Evolutionary conservation across 192 early-diverging fungal genomes (phyloP).

Genomic region (Gigaspora rosea): DNA sequence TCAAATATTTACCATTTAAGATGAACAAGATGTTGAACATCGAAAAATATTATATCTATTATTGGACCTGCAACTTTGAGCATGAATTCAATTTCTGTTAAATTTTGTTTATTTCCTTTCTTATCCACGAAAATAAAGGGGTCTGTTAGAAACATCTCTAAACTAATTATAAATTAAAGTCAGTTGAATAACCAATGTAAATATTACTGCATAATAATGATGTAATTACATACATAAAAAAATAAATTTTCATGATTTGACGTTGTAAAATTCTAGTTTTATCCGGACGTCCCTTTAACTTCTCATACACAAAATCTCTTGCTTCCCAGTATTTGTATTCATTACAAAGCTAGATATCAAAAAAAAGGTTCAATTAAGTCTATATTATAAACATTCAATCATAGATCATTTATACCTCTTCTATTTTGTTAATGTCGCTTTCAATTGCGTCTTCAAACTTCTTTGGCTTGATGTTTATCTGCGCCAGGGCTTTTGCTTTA

Average conservation of each 20-base stretch:
- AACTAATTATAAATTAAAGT: background rate
- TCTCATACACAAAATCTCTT: background rate
- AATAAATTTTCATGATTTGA: constrained; percentile 26
- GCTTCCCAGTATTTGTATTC: too few relatives aligned
- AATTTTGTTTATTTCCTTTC: background rate
- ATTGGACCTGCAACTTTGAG: constrained; percentile 9
- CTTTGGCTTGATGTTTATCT: too few relatives aligned
- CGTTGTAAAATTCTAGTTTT: constrained; percentile 23
- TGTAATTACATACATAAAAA: constrained; percentile 32
- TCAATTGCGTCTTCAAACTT: too few relatives aligned
- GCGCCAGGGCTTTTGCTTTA: too few relatives aligned
- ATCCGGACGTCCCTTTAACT: constrained; percentile 20
- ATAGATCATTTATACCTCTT: too few relatives aligned
- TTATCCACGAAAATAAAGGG: constrained; percentile 22
- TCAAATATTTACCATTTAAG: constrained; percentile 30
- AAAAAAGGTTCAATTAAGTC: too few relatives aligned
- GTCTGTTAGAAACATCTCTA: constrained; percentile 32
- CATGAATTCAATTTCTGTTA: constrained; percentile 23
- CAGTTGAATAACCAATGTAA: background rate
- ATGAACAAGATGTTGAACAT: background rate
- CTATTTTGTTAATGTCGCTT: too few relatives aligned
- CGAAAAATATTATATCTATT: too few relatives aligned
- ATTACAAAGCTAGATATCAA: too few relatives aligned
- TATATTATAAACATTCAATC: too few relatives aligned
- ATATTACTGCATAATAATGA: constrained; percentile 20